Evolutionary conservation across 352 stramenopile species (phyloP).

Genomic region (Phytophthora vignae): DNA sequence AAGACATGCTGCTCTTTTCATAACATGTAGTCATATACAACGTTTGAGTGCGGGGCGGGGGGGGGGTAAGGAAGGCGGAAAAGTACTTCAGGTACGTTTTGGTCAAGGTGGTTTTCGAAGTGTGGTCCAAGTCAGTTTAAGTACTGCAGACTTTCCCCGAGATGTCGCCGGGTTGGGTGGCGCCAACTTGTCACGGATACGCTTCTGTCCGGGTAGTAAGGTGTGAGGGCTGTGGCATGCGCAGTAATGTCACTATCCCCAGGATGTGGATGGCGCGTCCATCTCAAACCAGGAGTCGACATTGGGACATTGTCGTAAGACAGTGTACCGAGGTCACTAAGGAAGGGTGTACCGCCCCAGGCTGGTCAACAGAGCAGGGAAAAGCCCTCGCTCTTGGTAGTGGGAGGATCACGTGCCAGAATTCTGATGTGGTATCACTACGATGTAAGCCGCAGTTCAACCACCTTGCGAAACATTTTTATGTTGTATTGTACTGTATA

Average conservation of each 20-base stretch:
- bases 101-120: constrained; percentile 25
- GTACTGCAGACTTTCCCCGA: background rate
- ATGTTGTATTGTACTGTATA: too few relatives aligned
- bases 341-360: constrained; percentile 59
- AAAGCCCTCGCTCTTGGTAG: constrained; percentile 66
- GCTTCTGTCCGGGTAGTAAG: constrained; percentile 56
- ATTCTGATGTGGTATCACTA: constrained; percentile 39
- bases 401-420: constrained; percentile 62
- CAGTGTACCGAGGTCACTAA: constrained; percentile 52
- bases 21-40: too few relatives aligned
- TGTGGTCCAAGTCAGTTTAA: constrained; percentile 21
- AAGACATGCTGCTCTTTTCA: too few relatives aligned
- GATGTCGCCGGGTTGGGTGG: constrained; percentile 45
- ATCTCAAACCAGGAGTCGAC: constrained; percentile 64
- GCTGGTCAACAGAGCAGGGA: constrained; percentile 66
- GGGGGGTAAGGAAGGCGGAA: too few relatives aligned
- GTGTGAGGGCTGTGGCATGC: constrained; percentile 46
- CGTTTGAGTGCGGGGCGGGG: too few relatives aligned
- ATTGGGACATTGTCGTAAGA: constrained; percentile 48
- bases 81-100: background rate
- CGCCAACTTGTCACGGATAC: constrained; percentile 54
- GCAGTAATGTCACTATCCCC: constrained; percentile 37
- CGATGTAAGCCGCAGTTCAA: constrained; percentile 40
- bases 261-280: constrained; percentile 54
- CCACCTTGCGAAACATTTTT: constrained; percentile 33